Percentiles rank a stretch among this genome's conserved stretches.
phyloP scores from a whole-genome alignment of 176 grass and related monocot species.

The Phyllostachys edulis region DNA sequence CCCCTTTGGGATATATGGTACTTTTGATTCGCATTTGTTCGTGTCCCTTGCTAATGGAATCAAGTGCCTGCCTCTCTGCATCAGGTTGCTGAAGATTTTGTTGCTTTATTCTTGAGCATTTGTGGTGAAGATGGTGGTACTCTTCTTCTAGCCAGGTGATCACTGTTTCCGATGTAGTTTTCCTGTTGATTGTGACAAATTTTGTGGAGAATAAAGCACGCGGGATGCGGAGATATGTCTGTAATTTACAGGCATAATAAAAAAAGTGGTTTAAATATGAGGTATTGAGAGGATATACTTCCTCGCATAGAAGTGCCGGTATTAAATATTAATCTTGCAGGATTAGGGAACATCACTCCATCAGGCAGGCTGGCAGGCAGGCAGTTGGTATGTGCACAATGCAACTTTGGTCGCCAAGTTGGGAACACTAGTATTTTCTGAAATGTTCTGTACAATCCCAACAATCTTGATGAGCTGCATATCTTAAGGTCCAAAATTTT shows the following conservation, averaged over 20 bases:
- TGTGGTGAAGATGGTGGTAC: background rate
- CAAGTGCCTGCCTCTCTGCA: background rate
- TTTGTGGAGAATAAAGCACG: background rate
- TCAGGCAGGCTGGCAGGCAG: too few species aligned
- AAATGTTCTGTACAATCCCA: too few species aligned
- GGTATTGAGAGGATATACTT: background rate
- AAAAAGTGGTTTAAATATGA: background rate
- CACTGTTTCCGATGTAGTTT: background rate
- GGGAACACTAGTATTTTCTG: background rate
- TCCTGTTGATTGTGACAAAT: background rate
- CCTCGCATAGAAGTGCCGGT: background rate
- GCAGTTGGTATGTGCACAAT: background rate
- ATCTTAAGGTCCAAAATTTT: too few species aligned
- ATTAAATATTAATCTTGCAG: background rate
- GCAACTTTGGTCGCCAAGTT: background rate
- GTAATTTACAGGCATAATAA: background rate
- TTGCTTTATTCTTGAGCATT: background rate
- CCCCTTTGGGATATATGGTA: background rate
- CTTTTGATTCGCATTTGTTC: background rate
- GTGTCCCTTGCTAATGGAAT: constrained; percentile 7
- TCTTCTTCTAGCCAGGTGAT: background rate
- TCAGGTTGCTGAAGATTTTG: background rate
- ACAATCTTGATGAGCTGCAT: too few species aligned
- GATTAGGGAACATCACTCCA: background rate
- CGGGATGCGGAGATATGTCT: background rate